Conservation (phyloP, 2,329 filamentous ascomycete species). For the Diaporthe ampelina region DNA sequence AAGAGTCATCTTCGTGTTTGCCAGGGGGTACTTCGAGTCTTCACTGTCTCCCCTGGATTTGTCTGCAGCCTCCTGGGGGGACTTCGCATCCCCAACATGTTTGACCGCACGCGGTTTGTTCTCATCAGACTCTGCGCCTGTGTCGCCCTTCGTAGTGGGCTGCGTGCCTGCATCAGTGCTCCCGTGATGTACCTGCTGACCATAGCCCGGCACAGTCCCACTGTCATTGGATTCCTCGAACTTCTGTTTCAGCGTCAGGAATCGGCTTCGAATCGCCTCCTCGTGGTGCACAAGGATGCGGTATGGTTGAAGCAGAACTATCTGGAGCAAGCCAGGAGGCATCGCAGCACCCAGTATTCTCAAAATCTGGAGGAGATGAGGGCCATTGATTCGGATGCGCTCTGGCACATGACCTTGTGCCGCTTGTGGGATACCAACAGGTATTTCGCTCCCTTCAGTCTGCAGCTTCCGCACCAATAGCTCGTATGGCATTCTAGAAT, state of each 20-base stretch:
- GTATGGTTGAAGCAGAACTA: conserved; percentile 40
- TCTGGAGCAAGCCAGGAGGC: background rate
- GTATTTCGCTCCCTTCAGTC: background rate
- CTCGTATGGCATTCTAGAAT: background rate
- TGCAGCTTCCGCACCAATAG: too few species aligned
- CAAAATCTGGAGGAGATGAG: conserved; percentile 19
- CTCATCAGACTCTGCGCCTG: background rate
- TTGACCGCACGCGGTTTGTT: too few species aligned
- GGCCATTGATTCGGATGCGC: conserved; percentile 33
- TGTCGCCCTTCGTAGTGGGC: background rate
- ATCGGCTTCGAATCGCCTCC: conserved; percentile 21
- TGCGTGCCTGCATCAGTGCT: background rate
- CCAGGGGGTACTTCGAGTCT: background rate
- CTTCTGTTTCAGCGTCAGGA: background rate
- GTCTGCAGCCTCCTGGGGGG: background rate
- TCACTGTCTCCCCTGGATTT: background rate
- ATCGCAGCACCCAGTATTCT: too few species aligned
- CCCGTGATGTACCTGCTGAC: background rate
- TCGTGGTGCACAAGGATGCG: conserved; percentile 35
- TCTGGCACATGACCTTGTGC: conserved; percentile 26
- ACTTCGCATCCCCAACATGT: too few species aligned
- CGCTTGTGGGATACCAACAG: background rate
- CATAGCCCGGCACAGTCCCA: too few species aligned
- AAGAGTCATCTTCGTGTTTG: conserved; percentile 7
- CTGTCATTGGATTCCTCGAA: background rate